Evolutionary conservation across 2,329 filamentous ascomycete genomes (phyloP).

Genomic region (Aspergillus fumigatus): DNA sequence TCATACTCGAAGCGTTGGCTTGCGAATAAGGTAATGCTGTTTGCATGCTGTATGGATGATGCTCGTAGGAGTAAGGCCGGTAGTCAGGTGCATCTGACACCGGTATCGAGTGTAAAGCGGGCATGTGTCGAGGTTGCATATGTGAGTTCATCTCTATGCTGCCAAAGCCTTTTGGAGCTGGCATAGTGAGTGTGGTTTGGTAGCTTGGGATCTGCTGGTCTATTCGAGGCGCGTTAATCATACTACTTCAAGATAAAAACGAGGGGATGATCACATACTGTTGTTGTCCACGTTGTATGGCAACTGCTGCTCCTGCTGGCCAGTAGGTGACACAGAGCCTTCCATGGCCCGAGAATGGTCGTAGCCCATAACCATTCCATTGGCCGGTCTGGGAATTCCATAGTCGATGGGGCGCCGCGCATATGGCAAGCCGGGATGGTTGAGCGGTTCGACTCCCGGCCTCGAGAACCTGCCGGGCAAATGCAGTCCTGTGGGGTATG

Average conservation of each 20-base stretch:
- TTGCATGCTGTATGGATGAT: conserved; percentile 24
- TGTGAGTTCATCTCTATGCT: conserved; percentile 25
- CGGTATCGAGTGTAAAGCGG: conserved; percentile 27
- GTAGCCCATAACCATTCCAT: conserved; percentile 25
- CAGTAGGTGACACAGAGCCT: conserved; percentile 31
- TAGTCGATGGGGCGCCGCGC: conserved; percentile 28
- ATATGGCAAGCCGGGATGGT: conserved; percentile 23
- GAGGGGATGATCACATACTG: conserved; percentile 15
- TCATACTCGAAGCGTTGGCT: conserved; percentile 32
- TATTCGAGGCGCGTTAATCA: conserved; percentile 7
- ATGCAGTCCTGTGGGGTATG: conserved; percentile 25
- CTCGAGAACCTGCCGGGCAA: conserved; percentile 25
- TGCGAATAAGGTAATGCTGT: conserved; percentile 29
- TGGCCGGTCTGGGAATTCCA: conserved; percentile 19
- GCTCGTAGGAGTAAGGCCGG: conserved; percentile 28
- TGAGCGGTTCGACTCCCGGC: conserved; percentile 20
- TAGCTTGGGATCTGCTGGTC: conserved; percentile 27
- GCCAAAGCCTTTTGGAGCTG: conserved; percentile 22
- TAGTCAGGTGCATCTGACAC: conserved; percentile 34
- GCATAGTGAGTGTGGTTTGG: conserved; percentile 23
- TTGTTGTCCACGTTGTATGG: conserved; percentile 26
- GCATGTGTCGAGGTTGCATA: conserved; percentile 23
- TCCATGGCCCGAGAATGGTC: conserved; percentile 27
- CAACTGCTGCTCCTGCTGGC: conserved; percentile 22
- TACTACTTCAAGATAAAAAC: not conserved